Evolutionary conservation across 2,329 filamentous ascomycete genomes (phyloP).

Genomic region (Penicillium sp.): DNA sequence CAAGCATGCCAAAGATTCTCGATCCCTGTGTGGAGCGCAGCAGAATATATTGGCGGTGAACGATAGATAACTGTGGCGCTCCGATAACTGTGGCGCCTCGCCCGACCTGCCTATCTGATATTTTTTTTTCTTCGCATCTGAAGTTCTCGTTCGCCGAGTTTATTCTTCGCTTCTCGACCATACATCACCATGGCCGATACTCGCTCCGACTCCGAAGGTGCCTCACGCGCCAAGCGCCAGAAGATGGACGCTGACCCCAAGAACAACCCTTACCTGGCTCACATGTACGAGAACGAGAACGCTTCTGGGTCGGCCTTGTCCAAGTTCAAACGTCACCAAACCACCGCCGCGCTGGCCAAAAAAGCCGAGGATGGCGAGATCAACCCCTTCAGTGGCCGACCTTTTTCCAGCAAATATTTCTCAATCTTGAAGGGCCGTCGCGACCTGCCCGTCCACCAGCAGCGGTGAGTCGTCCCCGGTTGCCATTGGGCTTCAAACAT

Average conservation of each 20-base stretch:
- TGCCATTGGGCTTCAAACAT: background rate
- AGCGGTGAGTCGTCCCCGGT: constrained; percentile 62
- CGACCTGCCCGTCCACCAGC: constrained; percentile 86
- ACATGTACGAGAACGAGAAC: constrained; percentile 65
- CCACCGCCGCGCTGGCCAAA: constrained; percentile 73
- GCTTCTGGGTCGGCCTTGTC: constrained; percentile 56
- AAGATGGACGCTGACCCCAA: constrained; percentile 55
- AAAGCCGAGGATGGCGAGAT: constrained; percentile 75
- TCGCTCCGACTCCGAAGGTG: constrained; percentile 55
- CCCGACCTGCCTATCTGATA: constrained; percentile 36
- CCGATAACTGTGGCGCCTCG: constrained; percentile 28
- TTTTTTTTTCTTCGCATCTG: constrained; percentile 22
- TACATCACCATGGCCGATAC: constrained; percentile 55
- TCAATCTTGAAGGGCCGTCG: constrained; percentile 81
- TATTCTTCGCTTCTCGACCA: constrained; percentile 14
- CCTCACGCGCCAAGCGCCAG: constrained; percentile 56
- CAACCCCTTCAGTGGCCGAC: constrained; percentile 81
- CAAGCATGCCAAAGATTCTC: constrained; percentile 10
- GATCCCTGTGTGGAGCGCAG: constrained; percentile 34
- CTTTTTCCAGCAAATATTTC: constrained; percentile 83
- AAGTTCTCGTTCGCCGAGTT: constrained; percentile 13
- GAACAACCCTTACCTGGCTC: constrained; percentile 86
- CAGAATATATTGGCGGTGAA: constrained; percentile 33
- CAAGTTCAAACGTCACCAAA: constrained; percentile 74
- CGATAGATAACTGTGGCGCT: constrained; percentile 30